phyloP scores from a whole-genome alignment of 331 rosid genomes.

The Phaseolus coccineus region DNA sequence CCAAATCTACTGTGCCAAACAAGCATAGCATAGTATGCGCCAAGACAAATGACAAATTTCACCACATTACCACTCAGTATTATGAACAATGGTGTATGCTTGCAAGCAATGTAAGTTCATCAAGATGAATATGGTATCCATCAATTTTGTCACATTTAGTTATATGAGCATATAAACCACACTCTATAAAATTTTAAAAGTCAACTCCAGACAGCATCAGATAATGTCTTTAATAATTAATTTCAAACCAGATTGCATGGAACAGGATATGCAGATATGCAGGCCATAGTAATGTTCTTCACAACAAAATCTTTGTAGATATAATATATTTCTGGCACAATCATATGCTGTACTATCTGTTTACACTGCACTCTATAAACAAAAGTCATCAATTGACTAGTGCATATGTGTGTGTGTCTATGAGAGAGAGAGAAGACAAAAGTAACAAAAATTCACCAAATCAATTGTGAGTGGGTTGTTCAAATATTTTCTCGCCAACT shows the following conservation, averaged over 20 bases:
- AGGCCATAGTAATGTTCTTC: neutral
- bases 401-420: neutral
- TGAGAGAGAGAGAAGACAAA: neutral
- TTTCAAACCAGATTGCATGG: neutral
- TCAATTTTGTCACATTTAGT: neutral
- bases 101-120: neutral
- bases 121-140: neutral
- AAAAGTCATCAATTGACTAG: neutral
- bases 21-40: neutral
- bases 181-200: neutral
- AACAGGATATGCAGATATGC: neutral
- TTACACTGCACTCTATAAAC: neutral
- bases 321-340: neutral
- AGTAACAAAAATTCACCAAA: constrained; percentile 66
- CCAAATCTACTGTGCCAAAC: neutral
- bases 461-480: constrained; percentile 92
- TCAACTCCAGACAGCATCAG: neutral
- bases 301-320: neutral
- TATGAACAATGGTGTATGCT: neutral
- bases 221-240: neutral
- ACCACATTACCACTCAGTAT: neutral
- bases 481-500: constrained; percentile 84
- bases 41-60: neutral
- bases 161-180: neutral
- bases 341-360: neutral